A percentile compares a stretch with the other conserved stretches of the same genome.
These are phyloP conservation scores for Arthroderma uncinatum DNA, from an alignment of 2,329 filamentous ascomycete genomes.

Conservation along the genomic window DNA sequence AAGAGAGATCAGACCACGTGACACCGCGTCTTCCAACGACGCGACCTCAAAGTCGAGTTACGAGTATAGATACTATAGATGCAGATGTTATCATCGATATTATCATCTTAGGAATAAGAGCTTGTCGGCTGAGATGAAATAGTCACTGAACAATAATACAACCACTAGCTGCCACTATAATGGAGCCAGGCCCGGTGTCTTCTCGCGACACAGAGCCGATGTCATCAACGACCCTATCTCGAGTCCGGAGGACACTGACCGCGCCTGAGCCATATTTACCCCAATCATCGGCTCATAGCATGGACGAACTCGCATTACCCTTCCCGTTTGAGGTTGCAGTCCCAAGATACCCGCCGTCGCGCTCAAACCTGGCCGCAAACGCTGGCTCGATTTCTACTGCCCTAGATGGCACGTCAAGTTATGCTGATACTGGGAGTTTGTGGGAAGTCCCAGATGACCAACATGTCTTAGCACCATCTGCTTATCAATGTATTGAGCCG, in stretches of 20 bases:
- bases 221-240: slow-evolving; percentile 25
- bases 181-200: slow-evolving; percentile 18
- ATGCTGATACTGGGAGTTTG: background rate
- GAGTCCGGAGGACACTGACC: slow-evolving; percentile 12
- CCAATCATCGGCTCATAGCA: slow-evolving; percentile 17
- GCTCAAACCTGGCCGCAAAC: background rate
- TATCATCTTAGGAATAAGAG: no score
- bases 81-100: no score
- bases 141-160: no score
- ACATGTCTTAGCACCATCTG: background rate
- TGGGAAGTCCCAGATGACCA: background rate
- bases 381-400: background rate
- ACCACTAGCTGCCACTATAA: background rate
- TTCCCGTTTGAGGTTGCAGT: slow-evolving; percentile 15
- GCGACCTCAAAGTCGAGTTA: no score
- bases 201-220: slow-evolving; percentile 33
- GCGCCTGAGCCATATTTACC: slow-evolving; percentile 7
- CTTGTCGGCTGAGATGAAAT: no score
- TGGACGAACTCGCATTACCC: slow-evolving; percentile 23
- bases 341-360: slow-evolving; percentile 1
- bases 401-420: background rate
- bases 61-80: no score
- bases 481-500: background rate
- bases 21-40: no score
- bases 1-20: no score